Evolutionary conservation across 768 basidiomycete genomes (phyloP), one percentile per base, ranked within the genome.

Genomic region (Grammothele lineata): DNA sequence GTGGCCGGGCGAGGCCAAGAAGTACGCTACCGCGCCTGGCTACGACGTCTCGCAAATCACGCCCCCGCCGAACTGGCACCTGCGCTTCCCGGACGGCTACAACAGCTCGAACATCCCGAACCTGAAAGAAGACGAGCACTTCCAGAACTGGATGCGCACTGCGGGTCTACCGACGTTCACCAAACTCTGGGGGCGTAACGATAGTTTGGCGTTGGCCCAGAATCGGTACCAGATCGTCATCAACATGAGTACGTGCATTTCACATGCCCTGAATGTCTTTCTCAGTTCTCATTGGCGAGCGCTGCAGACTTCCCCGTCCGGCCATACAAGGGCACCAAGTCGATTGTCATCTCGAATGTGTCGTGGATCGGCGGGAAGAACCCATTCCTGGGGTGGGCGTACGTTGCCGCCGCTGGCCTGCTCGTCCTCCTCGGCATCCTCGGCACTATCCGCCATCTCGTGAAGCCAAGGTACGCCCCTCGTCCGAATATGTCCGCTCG

Each of bases 81-180:
- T 64, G 25, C 76, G 75, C 45, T 97, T 74, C 69, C 91, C 92
- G 1, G 64, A 86, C 51, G 77, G 77, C 46, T 97, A 96, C 67
- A 81, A 80, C 3, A 62, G 68, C 1, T 66, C 66, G 4, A 80
- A 73, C 51, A 82, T 85, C 17, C 94, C 92, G 1, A 70, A 96
- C 61, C 71, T 98, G 27, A 69, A 72, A 43, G 55, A 57, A 2
- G 85, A 98, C 60, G 89, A 97, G 66, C 93, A 89, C 58, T 98
- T 99, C 73, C 95, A 98, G 68, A 94, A 95, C 62, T 99, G 96
- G 96, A 99, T 99, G 96, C 81, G 95, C 48, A 96, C 94, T 2
- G 92, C 96, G 1, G 96, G 95, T 11, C 67, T 98, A 38, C 96
- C 96, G 8, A 97, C 95, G 5, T 99, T 99, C 66, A 84, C 92